Conservation (phyloP, 805 yeast species). For the Saccharomycopsis oosterbeekiorum region DNA sequence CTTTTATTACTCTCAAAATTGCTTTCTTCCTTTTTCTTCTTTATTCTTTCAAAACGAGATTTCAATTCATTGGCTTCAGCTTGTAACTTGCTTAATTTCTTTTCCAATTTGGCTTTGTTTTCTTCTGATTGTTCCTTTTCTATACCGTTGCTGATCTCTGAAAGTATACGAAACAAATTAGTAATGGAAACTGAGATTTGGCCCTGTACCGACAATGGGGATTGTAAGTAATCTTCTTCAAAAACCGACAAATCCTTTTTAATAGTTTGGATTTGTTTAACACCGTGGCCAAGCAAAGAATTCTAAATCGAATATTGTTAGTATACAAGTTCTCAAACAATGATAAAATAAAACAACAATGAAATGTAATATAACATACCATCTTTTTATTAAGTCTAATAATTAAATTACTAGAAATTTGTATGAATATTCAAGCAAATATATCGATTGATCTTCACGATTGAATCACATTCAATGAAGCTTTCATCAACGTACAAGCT, state of each 20-base stretch:
- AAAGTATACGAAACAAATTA: conserved; percentile 64
- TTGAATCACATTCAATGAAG: no score
- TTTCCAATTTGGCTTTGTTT: conserved; percentile 46
- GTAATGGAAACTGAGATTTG: conserved; percentile 59
- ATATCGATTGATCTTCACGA: no score
- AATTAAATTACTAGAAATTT: no score
- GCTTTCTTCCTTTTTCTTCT: conserved; percentile 26
- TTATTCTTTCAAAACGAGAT: conserved; percentile 28
- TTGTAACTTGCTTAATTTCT: conserved; percentile 51
- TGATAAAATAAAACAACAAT: background rate
- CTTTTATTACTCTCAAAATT: conserved; percentile 33
- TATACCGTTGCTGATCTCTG: conserved; percentile 51
- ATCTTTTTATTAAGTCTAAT: no score
- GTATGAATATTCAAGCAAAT: no score
- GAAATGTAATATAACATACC: background rate
- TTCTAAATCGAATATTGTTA: conserved; percentile 38
- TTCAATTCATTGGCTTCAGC: conserved; percentile 26
- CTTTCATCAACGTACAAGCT: no score
- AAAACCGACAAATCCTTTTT: conserved; percentile 59
- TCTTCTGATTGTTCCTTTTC: conserved; percentile 49
- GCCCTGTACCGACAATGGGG: conserved; percentile 71
- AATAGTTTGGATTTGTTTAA: conserved; percentile 70
- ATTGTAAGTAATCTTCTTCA: conserved; percentile 51
- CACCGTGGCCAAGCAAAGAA: conserved; percentile 81
- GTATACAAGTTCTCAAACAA: background rate